These are phyloP conservation scores for Skeletonema grethae DNA, from an alignment of 108 stramenopile species.

Conservation along the genomic window DNA sequence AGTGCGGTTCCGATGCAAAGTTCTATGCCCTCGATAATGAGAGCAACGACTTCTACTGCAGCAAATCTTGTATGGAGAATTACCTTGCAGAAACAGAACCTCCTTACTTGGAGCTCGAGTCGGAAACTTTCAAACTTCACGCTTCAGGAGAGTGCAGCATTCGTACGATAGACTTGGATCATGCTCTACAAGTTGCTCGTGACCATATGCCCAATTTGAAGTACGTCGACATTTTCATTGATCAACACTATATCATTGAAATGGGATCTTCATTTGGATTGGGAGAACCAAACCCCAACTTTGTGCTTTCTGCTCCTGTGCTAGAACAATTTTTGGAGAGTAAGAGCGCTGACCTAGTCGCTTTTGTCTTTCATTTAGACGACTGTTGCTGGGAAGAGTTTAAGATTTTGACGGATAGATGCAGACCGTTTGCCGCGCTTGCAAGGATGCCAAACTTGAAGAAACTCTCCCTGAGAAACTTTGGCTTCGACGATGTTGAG, in stretches of 20 bases:
- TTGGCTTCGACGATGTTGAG: slow-evolving; percentile 19
- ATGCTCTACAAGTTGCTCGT: slow-evolving; percentile 12
- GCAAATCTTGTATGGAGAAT: slow-evolving; percentile 24
- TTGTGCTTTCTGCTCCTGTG: slow-evolving; percentile 5
- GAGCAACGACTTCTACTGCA: slow-evolving; percentile 22
- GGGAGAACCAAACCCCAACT: neutral
- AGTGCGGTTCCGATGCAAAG: neutral
- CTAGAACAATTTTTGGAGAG: slow-evolving; percentile 11
- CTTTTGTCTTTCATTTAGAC: slow-evolving; percentile 14
- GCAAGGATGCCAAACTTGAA: slow-evolving; percentile 9
- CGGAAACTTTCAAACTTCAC: slow-evolving; percentile 14
- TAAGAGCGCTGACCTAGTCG: slow-evolving; percentile 1
- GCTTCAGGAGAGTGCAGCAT: slow-evolving; percentile 14
- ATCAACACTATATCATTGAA: neutral
- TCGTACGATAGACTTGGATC: slow-evolving; percentile 6
- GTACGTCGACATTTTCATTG: slow-evolving; percentile 16
- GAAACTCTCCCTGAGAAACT: slow-evolving; percentile 15
- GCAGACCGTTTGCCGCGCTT: neutral
- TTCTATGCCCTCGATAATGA: slow-evolving; percentile 21
- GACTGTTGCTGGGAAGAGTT: slow-evolving; percentile 23
- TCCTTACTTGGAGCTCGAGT: slow-evolving; percentile 15
- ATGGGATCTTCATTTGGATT: neutral
- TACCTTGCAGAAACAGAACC: slow-evolving; percentile 15
- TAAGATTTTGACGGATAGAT: slow-evolving; percentile 9
- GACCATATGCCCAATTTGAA: slow-evolving; percentile 32